phyloP scores from a whole-genome alignment of 2,329 filamentous ascomycete species.

The Apiospora sp. region DNA sequence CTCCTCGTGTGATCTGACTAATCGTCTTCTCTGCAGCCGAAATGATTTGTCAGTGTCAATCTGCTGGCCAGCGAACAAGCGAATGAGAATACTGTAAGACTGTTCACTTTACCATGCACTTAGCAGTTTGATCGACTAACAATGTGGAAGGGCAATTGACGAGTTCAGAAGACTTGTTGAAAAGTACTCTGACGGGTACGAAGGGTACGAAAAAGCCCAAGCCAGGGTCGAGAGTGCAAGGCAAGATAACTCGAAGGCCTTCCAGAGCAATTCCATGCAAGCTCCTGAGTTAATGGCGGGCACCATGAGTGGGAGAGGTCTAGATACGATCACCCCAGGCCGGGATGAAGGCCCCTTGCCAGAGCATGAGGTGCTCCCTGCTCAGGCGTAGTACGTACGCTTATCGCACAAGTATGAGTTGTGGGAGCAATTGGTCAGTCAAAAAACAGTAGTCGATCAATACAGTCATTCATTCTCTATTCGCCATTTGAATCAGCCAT shows the following conservation, averaged over 20 bases:
- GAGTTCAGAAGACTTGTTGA: background rate
- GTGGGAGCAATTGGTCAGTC: too few relatives aligned
- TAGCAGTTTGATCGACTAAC: background rate
- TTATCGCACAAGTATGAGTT: too few relatives aligned
- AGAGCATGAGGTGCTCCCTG: too few relatives aligned
- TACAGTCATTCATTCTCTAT: background rate
- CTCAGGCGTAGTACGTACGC: too few relatives aligned
- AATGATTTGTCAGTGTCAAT: background rate
- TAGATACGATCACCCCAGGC: too few relatives aligned
- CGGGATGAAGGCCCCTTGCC: too few relatives aligned
- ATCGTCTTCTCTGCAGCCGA: background rate
- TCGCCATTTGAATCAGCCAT: too few relatives aligned
- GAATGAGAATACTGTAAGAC: background rate
- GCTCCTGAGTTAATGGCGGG: too few relatives aligned
- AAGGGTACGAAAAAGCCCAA: background rate
- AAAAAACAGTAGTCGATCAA: too few relatives aligned
- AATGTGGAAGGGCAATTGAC: background rate
- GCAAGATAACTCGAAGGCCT: too few relatives aligned
- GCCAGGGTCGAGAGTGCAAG: background rate
- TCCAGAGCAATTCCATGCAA: too few relatives aligned
- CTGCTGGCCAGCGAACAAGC: background rate
- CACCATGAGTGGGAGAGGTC: too few relatives aligned
- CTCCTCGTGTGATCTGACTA: background rate
- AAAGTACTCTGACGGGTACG: background rate
- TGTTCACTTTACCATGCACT: background rate